These are phyloP conservation scores for Sistotremastrum niveocremeum DNA, from an alignment of 768 basidiomycete genomes.

Conservation along the genomic window DNA sequence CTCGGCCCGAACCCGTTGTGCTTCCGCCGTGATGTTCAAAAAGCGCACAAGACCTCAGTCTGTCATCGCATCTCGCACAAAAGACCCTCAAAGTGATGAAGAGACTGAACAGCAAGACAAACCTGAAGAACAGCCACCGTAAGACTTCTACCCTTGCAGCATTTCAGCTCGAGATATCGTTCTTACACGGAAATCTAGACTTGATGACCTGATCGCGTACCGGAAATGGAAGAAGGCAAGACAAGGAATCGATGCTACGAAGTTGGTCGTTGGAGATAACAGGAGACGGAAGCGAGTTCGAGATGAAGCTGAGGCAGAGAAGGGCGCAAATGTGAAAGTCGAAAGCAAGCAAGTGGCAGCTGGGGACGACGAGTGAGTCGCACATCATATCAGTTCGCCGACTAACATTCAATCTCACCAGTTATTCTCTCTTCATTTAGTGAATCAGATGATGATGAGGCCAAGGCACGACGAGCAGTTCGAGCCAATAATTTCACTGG, in stretches of 20 bases:
- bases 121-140: constrained; percentile 32
- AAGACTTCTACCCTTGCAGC: constrained; percentile 14
- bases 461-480: constrained; percentile 60
- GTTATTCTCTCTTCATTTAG: constrained; percentile 16
- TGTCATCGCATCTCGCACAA: constrained; percentile 19
- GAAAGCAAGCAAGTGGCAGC: constrained; percentile 24
- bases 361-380: constrained; percentile 45
- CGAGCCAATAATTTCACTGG: constrained; percentile 91
- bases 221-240: constrained; percentile 59
- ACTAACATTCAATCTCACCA: constrained; percentile 1
- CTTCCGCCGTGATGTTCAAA: constrained; percentile 42
- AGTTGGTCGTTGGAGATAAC: constrained; percentile 77
- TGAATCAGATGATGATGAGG: constrained; percentile 52
- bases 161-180: background rate
- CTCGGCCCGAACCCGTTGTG: too few species aligned
- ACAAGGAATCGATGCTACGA: constrained; percentile 76
- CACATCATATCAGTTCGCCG: background rate
- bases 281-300: constrained; percentile 48
- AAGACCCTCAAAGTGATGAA: constrained; percentile 21
- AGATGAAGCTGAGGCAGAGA: constrained; percentile 29
- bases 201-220: constrained; percentile 76
- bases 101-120: background rate
- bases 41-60: constrained; percentile 54
- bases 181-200: constrained; percentile 22
- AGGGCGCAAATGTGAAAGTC: constrained; percentile 38